Percentiles rank a stretch among this genome's conserved stretches.
phyloP scores from a whole-genome alignment of 257 asterid genomes.

The Solanum medicagineum region DNA sequence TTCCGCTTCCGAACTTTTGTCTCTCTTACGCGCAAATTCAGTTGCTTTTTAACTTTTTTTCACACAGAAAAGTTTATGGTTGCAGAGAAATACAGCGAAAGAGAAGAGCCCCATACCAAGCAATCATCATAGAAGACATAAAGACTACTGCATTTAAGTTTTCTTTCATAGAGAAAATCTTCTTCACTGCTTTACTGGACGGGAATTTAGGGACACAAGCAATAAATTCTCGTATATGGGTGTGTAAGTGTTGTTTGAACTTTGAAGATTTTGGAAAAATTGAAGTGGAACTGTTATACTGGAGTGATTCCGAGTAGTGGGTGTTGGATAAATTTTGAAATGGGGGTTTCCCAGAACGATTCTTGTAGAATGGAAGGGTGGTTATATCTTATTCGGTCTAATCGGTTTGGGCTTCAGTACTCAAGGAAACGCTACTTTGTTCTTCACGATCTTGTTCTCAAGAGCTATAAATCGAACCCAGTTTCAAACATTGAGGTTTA shows the following conservation, averaged over 20 bases:
- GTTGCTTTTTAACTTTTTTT: neutral
- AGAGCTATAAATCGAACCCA: conserved; percentile 80
- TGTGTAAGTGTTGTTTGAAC: neutral
- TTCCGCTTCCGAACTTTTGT: neutral
- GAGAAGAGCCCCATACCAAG: neutral
- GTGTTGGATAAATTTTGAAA: neutral
- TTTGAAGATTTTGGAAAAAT: neutral
- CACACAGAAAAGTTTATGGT: neutral
- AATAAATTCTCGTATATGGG: neutral
- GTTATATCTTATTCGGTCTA: conserved; percentile 77
- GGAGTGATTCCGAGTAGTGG: neutral
- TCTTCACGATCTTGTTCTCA: conserved; percentile 74
- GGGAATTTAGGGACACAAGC: neutral
- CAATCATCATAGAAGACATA: neutral
- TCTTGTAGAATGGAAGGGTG: conserved; percentile 86
- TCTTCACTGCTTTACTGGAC: neutral
- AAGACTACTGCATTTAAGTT: neutral
- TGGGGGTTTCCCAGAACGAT: conserved; percentile 45
- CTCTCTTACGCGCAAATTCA: neutral
- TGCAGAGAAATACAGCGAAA: neutral
- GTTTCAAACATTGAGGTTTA: conserved; percentile 47
- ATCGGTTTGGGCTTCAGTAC: conserved; percentile 82
- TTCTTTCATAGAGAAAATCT: neutral
- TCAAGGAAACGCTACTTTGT: conserved; percentile 85
- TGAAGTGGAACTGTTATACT: neutral